Evolutionary conservation across 2,329 filamentous ascomycete species (phyloP), one percentile per base, ranked within the genome.

Genomic region (Aspergillus ustus): DNA sequence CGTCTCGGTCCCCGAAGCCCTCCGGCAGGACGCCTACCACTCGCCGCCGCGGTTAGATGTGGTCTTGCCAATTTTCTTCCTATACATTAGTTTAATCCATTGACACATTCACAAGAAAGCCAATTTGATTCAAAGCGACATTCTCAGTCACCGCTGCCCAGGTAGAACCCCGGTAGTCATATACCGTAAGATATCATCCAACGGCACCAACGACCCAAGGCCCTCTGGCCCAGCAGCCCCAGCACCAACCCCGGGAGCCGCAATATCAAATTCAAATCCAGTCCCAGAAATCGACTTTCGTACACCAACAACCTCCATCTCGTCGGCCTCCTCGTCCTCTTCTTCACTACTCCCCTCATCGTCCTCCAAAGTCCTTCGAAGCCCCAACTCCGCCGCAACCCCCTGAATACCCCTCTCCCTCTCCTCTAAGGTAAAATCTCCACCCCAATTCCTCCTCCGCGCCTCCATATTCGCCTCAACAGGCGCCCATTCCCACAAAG

Each of bases 351-450:
- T 77, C 2, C 76, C 77, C 11, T 80, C 80, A 8, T 88, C 86
- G 1, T 88, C 87, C 2, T 85, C 84, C 65, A 84, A 69, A 60
- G 77, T 81, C 67, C 85, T 83, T 71, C 76, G 83, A 71, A 95
- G 75, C 0, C 91, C 91, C 72, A 95, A 75, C 0, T 91, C 91
- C 0, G 91, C 94, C 43, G 88, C 83, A 50, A 93, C 89, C 68
- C 87, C 89, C 70, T 90, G 85, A 11, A 89, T 75, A 7, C 91
- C 91, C 61, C 74, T 71, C 61, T 85, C 86, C 55, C 85, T 83
- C 80, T 95, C 92, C 69, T 89, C 88, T 3, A 86, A 80, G 2
- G 91, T 94, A 73, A 88, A 95, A 60, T 88, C 83, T 59, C 90
- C 88, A n/a, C 81, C 79, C 69, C 82, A 85, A 66, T 87, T 80